These are phyloP conservation scores for Geotrichum europaeum DNA, from an alignment of 1,139 yeast genomes.

Conservation along the genomic window DNA sequence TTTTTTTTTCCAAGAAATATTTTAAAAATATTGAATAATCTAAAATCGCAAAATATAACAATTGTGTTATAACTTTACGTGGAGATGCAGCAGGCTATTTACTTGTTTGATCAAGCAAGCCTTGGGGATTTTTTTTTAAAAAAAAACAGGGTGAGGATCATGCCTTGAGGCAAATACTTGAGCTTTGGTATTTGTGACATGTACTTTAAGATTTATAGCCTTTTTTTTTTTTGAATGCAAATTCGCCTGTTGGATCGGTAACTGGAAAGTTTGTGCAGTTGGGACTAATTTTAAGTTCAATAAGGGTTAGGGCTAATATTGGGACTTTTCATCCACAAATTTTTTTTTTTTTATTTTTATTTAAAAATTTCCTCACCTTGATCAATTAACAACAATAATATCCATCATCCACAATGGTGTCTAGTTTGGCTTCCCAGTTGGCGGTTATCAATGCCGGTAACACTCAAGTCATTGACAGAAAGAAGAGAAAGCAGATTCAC, in stretches of 20 bases:
- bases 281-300: not conserved
- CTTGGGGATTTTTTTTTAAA: no score
- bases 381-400: not conserved
- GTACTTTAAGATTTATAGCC: not conserved
- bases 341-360: not conserved
- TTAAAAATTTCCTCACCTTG: not conserved
- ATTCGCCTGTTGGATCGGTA: no score
- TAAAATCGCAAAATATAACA: no score
- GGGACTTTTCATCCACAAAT: conserved; percentile 5
- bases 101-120: no score
- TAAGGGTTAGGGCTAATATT: conserved; percentile 8
- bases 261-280: not conserved
- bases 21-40: no score
- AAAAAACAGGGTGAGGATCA: no score
- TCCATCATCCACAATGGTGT: conserved; percentile 28
- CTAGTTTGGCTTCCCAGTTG: conserved; percentile 72
- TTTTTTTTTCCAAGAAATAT: no score
- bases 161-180: no score
- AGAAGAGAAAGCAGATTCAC: conserved; percentile 78
- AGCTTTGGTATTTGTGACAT: no score
- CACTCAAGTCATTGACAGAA: conserved; percentile 79
- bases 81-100: no score
- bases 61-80: no score
- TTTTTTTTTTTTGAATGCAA: no score
- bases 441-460: conserved; percentile 61